These are phyloP conservation scores for Cystobasidium tubakii DNA, from an alignment of 768 basidiomycete genomes.

Conservation along the genomic window DNA sequence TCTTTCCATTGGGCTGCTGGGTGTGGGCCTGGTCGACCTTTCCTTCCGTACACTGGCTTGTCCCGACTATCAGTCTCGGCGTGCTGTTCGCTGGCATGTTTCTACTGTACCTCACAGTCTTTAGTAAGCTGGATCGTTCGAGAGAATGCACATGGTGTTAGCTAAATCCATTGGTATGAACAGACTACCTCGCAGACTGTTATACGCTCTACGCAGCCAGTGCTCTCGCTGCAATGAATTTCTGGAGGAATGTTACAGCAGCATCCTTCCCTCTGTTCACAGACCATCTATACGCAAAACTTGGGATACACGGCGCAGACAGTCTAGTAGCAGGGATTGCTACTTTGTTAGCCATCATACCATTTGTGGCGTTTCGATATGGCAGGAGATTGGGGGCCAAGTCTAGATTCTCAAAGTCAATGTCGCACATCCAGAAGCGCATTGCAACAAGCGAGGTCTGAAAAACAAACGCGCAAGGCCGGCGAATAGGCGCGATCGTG, in stretches of 20 bases:
- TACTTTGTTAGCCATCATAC: neutral
- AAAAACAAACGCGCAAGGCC: no score
- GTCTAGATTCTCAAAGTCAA: no score
- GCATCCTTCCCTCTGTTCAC: conserved; percentile 11
- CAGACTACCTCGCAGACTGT: conserved; percentile 5
- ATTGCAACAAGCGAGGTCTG: no score
- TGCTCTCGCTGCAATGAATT: conserved; percentile 8
- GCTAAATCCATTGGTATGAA: no score
- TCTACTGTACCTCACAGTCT: conserved; percentile 10
- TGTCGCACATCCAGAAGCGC: no score
- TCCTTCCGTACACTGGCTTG: conserved; percentile 48
- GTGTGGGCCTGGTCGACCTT: conserved; percentile 49
- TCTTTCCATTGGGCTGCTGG: conserved; percentile 41
- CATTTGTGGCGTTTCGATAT: neutral
- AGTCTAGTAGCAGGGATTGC: conserved; percentile 14
- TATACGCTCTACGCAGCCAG: conserved; percentile 12
- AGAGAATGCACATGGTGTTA: no score
- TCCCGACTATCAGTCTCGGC: conserved; percentile 45
- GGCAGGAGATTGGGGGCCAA: neutral
- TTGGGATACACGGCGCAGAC: conserved; percentile 16
- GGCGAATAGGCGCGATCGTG: no score
- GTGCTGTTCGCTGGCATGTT: conserved; percentile 3
- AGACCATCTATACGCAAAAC: neutral
- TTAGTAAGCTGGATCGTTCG: conserved; percentile 4
- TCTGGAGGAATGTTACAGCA: neutral